These are phyloP conservation scores for Beauveria pseudobassiana DNA, from an alignment of 2,329 filamentous ascomycete genomes.

Conservation along the genomic window DNA sequence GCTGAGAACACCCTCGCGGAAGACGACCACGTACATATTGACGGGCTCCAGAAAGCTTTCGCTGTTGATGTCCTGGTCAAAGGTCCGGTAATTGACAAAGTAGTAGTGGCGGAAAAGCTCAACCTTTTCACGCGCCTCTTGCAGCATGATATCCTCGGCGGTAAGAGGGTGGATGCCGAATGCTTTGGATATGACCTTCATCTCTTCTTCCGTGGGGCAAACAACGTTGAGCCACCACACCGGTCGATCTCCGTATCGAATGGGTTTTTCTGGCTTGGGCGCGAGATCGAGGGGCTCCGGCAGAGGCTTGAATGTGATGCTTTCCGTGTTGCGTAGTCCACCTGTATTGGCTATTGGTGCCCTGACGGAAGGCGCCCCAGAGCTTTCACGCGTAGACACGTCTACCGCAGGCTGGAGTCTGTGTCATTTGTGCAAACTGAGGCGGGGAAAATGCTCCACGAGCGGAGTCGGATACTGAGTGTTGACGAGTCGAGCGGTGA, in stretches of 20 bases:
- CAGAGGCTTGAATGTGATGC: conserved; percentile 28
- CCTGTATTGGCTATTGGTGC: conserved; percentile 34
- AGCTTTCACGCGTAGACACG: conserved; percentile 22
- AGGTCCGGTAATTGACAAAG: conserved; percentile 96
- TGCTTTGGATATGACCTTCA: conserved; percentile 85
- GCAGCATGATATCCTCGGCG: conserved; percentile 92
- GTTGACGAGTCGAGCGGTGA: conserved; percentile 36
- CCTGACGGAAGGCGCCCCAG: conserved; percentile 32
- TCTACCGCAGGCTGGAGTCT: conserved; percentile 16
- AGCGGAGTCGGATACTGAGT: conserved; percentile 30
- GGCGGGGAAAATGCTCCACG: conserved; percentile 23
- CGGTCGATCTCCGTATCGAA: conserved; percentile 70
- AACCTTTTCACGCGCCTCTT: conserved; percentile 95
- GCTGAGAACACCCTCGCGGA: conserved; percentile 87
- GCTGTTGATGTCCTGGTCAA: conserved; percentile 86
- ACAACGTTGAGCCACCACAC: conserved; percentile 97
- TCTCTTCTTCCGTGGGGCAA: conserved; percentile 85
- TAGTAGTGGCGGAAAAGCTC: conserved; percentile 97
- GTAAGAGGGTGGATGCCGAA: conserved; percentile 96
- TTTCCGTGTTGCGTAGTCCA: conserved; percentile 3
- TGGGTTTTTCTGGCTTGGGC: conserved; percentile 31
- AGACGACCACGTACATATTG: conserved; percentile 96
- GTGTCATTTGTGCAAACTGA: neutral
- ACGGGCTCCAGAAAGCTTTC: conserved; percentile 90
- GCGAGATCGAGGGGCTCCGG: conserved; percentile 16